Conservation (phyloP, 2,329 filamentous ascomycete genomes). For the Aaosphaeria arxii region DNA sequence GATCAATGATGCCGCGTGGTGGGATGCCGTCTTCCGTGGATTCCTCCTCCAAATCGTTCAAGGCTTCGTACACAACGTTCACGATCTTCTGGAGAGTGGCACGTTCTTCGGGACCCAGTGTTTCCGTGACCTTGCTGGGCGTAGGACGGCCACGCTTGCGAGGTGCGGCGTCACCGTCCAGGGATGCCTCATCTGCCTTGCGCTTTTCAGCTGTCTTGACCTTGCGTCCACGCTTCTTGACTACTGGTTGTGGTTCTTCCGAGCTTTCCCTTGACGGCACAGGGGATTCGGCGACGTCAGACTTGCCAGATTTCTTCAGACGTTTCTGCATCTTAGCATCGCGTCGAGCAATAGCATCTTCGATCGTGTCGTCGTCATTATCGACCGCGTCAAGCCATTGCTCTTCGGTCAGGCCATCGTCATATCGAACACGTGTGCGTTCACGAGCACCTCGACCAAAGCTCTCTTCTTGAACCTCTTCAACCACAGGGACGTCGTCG, state of each 20-base stretch:
- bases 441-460: slow-evolving; percentile 90
- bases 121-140: slow-evolving; percentile 64
- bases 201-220: slow-evolving; percentile 71
- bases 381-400: slow-evolving; percentile 99
- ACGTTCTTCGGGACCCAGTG: slow-evolving; percentile 67
- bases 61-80: slow-evolving; percentile 69
- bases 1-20: slow-evolving; percentile 83
- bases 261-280: slow-evolving; percentile 77
- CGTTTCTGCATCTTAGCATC: slow-evolving; percentile 80
- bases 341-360: slow-evolving; percentile 88
- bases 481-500: slow-evolving; percentile 76
- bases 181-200: slow-evolving; percentile 70
- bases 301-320: slow-evolving; percentile 56
- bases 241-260: slow-evolving; percentile 64
- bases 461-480: slow-evolving; percentile 70
- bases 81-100: slow-evolving; percentile 76
- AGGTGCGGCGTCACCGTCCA: slow-evolving; percentile 61
- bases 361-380: slow-evolving; percentile 90
- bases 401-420: slow-evolving; percentile 96
- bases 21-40: slow-evolving; percentile 56
- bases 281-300: slow-evolving; percentile 66
- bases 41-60: slow-evolving; percentile 83
- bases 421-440: slow-evolving; percentile 89
- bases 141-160: slow-evolving; percentile 64
- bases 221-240: slow-evolving; percentile 79